Evolutionary conservation across 2,329 filamentous ascomycete genomes (phyloP), one percentile per base, ranked within the genome.

Genomic region (Alternaria triticina): DNA sequence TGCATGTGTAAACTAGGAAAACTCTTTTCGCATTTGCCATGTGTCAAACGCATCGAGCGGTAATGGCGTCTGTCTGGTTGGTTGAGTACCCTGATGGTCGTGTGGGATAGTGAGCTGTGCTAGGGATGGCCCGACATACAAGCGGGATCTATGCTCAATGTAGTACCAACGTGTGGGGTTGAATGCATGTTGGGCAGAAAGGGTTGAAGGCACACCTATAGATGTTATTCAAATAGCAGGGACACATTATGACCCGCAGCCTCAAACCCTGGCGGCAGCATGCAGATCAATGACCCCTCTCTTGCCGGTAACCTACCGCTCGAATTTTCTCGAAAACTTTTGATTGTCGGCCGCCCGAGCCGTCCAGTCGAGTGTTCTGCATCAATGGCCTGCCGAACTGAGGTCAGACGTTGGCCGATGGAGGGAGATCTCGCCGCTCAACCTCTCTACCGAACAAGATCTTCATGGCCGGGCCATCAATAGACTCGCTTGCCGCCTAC

Each of bases 401-500:
- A 47, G 43, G 22, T 43, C 20, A 47, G 20, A 17, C 45, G 62
- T 13, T 40, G 43, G 17, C 17, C 20, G 43, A 25, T 20, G 7
- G 30, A 36, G 30, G 51, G 23, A 36, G 22, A 52, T 46, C 8
- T 60, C 23, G 47, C 30, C 28, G 27, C 27, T 23, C 23, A 40
- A 28, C 25, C 15, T 50, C 9, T 45, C 40, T 55, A 52, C 43
- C 43, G 65, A 25, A 64, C 55, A 54, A 59, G 54, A 57, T 62
- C 33, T 50, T 60, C 64, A 28, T 64, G 57, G 2, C 56, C 66
- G 23, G 69, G 58, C 11, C 75, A 69, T 59, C 57, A 70, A 60
- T 79, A 83, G 6, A 82, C 81, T 58, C 68, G 74, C 59, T 75
- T 79, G 0, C 90, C 90, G 3, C 81, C 88, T 36, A 92, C 85